Conservation (phyloP, 1,284 basidiomycete species). For the Leucoagaricus sp. region DNA sequence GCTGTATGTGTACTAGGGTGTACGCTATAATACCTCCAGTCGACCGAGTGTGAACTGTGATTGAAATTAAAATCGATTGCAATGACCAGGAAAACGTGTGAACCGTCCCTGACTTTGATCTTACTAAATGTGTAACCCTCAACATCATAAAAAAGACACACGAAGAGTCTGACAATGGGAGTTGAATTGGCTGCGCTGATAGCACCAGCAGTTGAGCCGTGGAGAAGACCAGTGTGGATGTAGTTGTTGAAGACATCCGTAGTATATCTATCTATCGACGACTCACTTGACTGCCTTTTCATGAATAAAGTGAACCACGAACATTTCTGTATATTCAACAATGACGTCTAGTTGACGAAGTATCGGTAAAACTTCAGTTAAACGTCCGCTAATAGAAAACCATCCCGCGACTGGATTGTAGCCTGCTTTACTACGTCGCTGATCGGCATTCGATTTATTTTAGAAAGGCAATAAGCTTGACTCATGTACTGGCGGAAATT, state of each 20-base stretch:
- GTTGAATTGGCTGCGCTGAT: conserved; percentile 40
- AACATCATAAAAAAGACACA: neutral
- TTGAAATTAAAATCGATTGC: neutral
- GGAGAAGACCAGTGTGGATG: conserved; percentile 49
- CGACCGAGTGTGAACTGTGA: conserved; percentile 44
- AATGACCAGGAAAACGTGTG: neutral
- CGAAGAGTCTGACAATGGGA: conserved; percentile 32
- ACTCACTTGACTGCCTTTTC: neutral
- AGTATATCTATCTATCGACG: conserved; percentile 44
- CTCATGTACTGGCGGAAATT: too few relatives aligned
- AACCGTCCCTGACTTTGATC: neutral
- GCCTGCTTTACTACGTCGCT: too few relatives aligned
- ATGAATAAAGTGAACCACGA: conserved; percentile 19
- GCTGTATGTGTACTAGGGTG: conserved; percentile 29
- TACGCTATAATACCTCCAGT: conserved; percentile 57
- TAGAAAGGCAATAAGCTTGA: too few relatives aligned
- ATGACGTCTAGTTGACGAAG: conserved; percentile 48
- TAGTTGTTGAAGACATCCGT: conserved; percentile 54
- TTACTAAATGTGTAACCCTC: neutral
- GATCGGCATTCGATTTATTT: too few relatives aligned
- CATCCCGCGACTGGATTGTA: too few relatives aligned
- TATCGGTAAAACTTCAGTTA: too few relatives aligned
- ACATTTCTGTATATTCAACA: conserved; percentile 56
- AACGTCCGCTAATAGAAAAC: too few relatives aligned
- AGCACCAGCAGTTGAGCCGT: conserved; percentile 48